phyloP scores from a whole-genome alignment of 768 basidiomycete species.

The Polyporus arcularius region DNA sequence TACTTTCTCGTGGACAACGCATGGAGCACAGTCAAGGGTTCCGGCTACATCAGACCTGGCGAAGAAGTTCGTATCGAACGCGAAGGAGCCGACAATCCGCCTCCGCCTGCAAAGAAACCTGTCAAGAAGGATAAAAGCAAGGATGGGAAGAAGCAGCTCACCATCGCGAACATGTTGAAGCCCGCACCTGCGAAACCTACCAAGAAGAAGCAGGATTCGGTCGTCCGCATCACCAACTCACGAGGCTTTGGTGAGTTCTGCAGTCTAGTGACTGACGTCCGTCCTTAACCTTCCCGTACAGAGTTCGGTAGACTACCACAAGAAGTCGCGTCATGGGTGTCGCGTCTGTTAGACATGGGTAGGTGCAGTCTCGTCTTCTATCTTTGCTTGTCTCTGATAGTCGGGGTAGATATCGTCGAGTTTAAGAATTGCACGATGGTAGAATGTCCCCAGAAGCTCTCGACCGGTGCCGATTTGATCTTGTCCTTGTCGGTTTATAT shows the following conservation, averaged over 20 bases:
- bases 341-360: constrained; percentile 75
- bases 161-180: constrained; percentile 68
- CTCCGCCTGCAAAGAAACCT: constrained; percentile 10
- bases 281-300: constrained; percentile 27
- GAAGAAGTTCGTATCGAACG: constrained; percentile 62
- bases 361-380: constrained; percentile 15
- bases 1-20: constrained; percentile 71
- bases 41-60: constrained; percentile 65
- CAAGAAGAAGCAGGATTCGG: constrained; percentile 64
- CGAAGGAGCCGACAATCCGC: constrained; percentile 45
- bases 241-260: constrained; percentile 59
- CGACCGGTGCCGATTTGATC: constrained; percentile 76
- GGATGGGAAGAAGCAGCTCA: constrained; percentile 61
- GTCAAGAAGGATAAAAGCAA: constrained; percentile 32
- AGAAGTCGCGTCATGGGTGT: constrained; percentile 71
- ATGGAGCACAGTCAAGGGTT: constrained; percentile 78
- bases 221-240: constrained; percentile 66
- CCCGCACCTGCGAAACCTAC: constrained; percentile 45
- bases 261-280: background rate
- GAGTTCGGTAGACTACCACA: constrained; percentile 80
- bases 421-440: constrained; percentile 71
- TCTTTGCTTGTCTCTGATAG: background rate
- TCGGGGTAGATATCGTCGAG: constrained; percentile 57
- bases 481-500: constrained; percentile 76
- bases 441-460: constrained; percentile 71